Conservation (phyloP, 306 rosid species). For the Vigna radiata region DNA sequence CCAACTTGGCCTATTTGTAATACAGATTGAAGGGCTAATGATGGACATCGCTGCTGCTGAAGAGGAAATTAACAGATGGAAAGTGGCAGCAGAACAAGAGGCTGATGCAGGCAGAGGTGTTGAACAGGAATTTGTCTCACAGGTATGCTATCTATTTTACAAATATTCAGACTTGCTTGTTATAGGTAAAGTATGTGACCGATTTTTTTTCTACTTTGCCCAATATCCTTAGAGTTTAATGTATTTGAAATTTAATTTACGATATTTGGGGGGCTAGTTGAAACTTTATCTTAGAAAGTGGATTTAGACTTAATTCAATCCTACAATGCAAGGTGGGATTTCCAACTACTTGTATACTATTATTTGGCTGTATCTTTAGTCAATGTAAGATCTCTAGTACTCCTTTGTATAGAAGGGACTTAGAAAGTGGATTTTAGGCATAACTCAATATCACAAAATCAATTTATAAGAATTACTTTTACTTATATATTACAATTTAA, state of each 20-base stretch:
- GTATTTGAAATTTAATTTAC: neutral
- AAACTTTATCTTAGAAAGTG: neutral
- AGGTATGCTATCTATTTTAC: slow-evolving; percentile 60
- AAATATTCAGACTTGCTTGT: slow-evolving; percentile 24
- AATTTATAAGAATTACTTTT: too few relatives aligned
- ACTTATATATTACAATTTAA: too few relatives aligned
- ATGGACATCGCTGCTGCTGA: slow-evolving; percentile 96
- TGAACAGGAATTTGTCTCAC: slow-evolving; percentile 85
- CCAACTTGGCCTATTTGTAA: slow-evolving; percentile 38
- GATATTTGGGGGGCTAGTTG: neutral
- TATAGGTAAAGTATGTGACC: slow-evolving; percentile 2
- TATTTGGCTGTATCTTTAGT: too few relatives aligned
- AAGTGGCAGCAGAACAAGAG: slow-evolving; percentile 97
- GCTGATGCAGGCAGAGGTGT: slow-evolving; percentile 97
- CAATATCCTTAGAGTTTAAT: slow-evolving; percentile 12
- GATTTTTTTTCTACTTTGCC: neutral
- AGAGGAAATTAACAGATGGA: slow-evolving; percentile 98
- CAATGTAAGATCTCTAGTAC: too few relatives aligned
- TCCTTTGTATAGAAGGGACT: too few relatives aligned
- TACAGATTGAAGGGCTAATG: slow-evolving; percentile 96
- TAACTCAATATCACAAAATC: too few relatives aligned
- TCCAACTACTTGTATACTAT: too few relatives aligned
- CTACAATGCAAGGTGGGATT: too few relatives aligned
- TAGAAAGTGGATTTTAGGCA: too few relatives aligned
- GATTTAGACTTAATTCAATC: too few relatives aligned